Base-by-base conservation (phyloP, 1,284 basidiomycete species). In the Boletus smithii region DNA sequence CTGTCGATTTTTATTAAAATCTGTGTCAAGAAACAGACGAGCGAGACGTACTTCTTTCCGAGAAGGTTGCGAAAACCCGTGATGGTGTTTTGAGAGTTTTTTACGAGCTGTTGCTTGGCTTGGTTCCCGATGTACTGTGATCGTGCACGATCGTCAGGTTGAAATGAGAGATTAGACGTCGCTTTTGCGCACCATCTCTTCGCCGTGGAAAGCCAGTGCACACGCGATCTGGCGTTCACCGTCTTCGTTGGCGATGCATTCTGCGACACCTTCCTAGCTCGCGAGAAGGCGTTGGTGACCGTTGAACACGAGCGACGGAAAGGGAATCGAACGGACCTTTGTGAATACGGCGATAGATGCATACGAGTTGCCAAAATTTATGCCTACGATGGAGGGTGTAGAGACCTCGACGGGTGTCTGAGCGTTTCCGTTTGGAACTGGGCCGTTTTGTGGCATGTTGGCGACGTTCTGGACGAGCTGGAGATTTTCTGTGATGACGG, bases 171-270 rank as follows among this genome's bases (percentile, higher is more conserved):
- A 38, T 26, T 31, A 39, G 13, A 23, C 13, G 18, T 5, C 1
- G 23, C 5, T 9, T 7, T 6, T 29, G 74, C 85, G 61, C 60
- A 91, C 92, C 62, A 86, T 83, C 69, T 97, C 88, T 66, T 92
- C 88, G 20, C 91, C 94, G 53, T 86, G 84, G 70, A 95, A 99
- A 0, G 95, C 85, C 52, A 99, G 79, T 33, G 93, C 92, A 62
- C 91, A 95, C 0, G 94, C 94, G 62, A 99, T 97, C 73, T 99
- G 97, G 33, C 95, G 85, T 68, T 98, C 95, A 40, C 95, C 95
- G 63, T 98, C 95, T 69, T 99, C 95, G 69, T 98, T 98, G 20
- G 95, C 95, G 55, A 99, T 98, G 66, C 91, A 95, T 65, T 91
- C 89, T 27, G 94, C 85, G 35, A 87, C 74, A 20, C 91, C 91